Evolutionary conservation across 2,329 filamentous ascomycete species (phyloP), one percentile per base, ranked within the genome.

Genomic region (Alternaria atra): DNA sequence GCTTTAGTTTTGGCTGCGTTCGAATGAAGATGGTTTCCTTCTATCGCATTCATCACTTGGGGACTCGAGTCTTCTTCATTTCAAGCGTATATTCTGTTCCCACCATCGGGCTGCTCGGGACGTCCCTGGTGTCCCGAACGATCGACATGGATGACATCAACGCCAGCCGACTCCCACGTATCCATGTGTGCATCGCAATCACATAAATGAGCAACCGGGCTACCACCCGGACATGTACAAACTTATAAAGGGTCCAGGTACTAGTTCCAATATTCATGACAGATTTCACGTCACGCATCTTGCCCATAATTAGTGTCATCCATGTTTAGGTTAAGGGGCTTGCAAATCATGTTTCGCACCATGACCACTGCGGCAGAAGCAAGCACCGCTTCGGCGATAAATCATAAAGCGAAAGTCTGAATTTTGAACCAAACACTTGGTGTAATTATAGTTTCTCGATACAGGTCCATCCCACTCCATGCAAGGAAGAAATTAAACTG

Each of bases 61-160:
- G 17, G 15, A 34, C 30, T 35, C 20, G 32, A 50, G 46, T 35
- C 32, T 20, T 52, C 7, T 29, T 20, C n/a, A 30, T 15, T 50
- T 2, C 8, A 50, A 17, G 46, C 20, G 3, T 37, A 2, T 23
- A n/a, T 34, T 44, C 39, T 23, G 51, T 27, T 37, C 25, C 51
- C 23, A 44, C 51, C 5, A 25, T 40, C 23, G n/a, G n/a, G 30
- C n/a, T 40, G 20, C 32, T 48, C 25, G 42, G 32, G 32, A 55
- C 42, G 34, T 48, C 32, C 39, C 55, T 52, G 37, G 7, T 29
- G 15, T 25, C 40, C 48, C 37, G 48, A 30, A 17, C 15, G 32
- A 54, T 58, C 32, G 40, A 32, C 50, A 35, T 15, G 34, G 40
- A 58, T 58, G 55, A 54, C 50, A 58, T 58, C 50, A 42, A 58